A percentile compares a stretch with the other conserved stretches of the same genome.
Evolutionary conservation across 2,329 filamentous ascomycete genomes (phyloP).

Genomic region (Metarhizium brunneum): DNA sequence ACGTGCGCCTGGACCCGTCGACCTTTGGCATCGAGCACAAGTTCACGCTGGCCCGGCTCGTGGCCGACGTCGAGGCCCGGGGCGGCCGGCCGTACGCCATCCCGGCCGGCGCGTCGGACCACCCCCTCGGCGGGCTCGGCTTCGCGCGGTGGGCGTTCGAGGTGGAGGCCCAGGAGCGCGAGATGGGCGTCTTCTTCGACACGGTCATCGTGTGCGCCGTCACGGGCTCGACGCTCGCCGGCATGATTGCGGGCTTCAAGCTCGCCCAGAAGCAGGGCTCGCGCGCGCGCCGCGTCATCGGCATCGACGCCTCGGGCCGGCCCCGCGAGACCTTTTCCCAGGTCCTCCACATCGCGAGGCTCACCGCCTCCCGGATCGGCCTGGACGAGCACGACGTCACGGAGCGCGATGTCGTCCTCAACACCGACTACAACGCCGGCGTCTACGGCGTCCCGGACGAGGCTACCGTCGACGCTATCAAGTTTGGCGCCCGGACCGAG

Average conservation of each 20-base stretch:
- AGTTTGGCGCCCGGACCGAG: conserved; percentile 58
- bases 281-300: conserved; percentile 47
- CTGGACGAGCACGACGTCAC: conserved; percentile 49
- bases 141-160: conserved; percentile 66
- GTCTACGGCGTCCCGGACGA: conserved; percentile 59
- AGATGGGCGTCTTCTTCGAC: conserved; percentile 56
- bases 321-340: conserved; percentile 50
- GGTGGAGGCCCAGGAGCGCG: conserved; percentile 52
- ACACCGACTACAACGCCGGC: conserved; percentile 50
- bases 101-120: conserved; percentile 61
- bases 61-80: conserved; percentile 38
- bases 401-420: conserved; percentile 50
- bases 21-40: conserved; percentile 63
- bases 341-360: conserved; percentile 56
- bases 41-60: conserved; percentile 43
- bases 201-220: conserved; percentile 61
- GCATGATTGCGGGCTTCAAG: conserved; percentile 66
- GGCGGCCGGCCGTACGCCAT: conserved; percentile 62
- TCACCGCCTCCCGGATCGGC: conserved; percentile 55
- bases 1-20: conserved; percentile 50
- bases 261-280: conserved; percentile 40
- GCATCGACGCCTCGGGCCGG: conserved; percentile 47
- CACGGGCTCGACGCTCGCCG: conserved; percentile 61
- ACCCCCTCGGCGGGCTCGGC: conserved; percentile 59
- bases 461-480: conserved; percentile 58